Conservation (phyloP, 108 stramenopile genomes). For the Discostella pseudostelligera region DNA sequence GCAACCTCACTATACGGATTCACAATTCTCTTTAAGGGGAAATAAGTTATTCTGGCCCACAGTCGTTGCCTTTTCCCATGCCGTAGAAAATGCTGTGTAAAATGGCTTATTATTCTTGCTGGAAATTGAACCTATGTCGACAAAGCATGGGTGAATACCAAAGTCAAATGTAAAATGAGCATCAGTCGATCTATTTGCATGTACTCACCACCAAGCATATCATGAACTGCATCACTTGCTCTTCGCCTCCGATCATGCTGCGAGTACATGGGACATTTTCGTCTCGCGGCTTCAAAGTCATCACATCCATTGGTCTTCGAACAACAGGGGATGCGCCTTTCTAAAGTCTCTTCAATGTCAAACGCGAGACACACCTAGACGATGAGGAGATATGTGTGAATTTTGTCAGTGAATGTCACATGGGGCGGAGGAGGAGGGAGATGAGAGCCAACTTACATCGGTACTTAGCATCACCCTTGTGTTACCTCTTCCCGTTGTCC, state of each 20-base stretch:
- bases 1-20: not conserved
- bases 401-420: too few relatives aligned
- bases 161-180: not conserved
- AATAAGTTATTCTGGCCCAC: constrained; percentile 28
- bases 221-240: constrained; percentile 27
- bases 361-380: constrained; percentile 16
- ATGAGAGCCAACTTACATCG: constrained; percentile 20
- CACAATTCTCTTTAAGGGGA: not conserved
- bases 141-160: not conserved
- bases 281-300: constrained; percentile 10
- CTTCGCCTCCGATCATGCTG: constrained; percentile 6
- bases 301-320: constrained; percentile 27
- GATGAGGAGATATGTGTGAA: not conserved
- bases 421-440: not conserved
- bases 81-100: constrained; percentile 24
- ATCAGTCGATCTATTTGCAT: not conserved
- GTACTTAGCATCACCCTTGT: constrained; percentile 44
- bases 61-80: constrained; percentile 45
- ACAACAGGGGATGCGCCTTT: constrained; percentile 21
- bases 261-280: constrained; percentile 16
- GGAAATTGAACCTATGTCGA: not conserved
- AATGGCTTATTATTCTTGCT: constrained; percentile 41
- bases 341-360: constrained; percentile 9
- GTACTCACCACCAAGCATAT: constrained; percentile 32
- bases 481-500: constrained; percentile 18